These are phyloP conservation scores for Brachypodium distachyon DNA, from an alignment of 202 grass and related monocot species.

Conservation along the genomic window DNA sequence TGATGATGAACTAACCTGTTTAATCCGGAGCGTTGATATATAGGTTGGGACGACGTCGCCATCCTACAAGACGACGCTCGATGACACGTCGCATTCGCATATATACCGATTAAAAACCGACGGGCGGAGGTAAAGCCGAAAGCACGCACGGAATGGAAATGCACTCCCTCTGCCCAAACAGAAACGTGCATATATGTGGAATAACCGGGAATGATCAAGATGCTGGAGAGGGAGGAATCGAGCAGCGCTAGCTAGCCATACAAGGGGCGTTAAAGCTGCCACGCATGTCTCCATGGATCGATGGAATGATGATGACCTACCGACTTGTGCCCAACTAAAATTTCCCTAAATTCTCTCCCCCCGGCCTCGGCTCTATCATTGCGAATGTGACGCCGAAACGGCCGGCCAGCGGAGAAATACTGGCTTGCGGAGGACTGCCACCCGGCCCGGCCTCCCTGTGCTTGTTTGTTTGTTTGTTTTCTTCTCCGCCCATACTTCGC, in stretches of 20 bases:
- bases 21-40: too few species aligned
- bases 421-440: background rate
- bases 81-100: background rate
- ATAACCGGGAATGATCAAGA: background rate
- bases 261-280: slow-evolving; percentile 6
- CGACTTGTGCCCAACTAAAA: background rate
- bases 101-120: background rate
- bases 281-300: background rate
- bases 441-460: too few species aligned
- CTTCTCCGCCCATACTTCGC: background rate
- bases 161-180: background rate
- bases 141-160: background rate
- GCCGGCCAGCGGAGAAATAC: background rate
- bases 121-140: too few species aligned
- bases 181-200: slow-evolving; percentile 36
- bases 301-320: background rate
- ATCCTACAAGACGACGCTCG: background rate
- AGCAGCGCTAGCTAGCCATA: too few species aligned
- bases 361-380: background rate
- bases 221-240: background rate
- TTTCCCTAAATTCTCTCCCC: too few species aligned
- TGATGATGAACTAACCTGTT: background rate
- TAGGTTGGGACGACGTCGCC: too few species aligned
- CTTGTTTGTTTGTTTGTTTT: too few species aligned
- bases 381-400: background rate